Evolutionary conservation across 2,329 filamentous ascomycete genomes (phyloP).

Genomic region (Ophiocordyceps polyrhachis-furcata): DNA sequence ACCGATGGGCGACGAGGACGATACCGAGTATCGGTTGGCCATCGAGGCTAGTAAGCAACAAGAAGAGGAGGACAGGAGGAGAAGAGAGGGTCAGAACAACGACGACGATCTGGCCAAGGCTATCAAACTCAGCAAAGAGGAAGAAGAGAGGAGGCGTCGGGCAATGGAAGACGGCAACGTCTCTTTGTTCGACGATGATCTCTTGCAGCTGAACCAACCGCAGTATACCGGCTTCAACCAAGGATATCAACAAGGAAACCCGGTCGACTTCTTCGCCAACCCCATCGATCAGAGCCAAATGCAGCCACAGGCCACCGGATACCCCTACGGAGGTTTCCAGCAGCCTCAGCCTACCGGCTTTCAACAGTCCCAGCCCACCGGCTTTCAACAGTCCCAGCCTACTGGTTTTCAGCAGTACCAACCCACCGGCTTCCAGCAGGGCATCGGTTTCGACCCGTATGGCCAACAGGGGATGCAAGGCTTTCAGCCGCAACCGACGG

Average conservation of each 20-base stretch:
- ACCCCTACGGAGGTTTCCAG: conserved; percentile 35
- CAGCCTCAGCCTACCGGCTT: conserved; percentile 30
- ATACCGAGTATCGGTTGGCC: conserved; percentile 76
- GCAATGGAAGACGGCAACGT: conserved; percentile 77
- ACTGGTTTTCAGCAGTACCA: conserved; percentile 36
- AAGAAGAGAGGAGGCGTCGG: conserved; percentile 74
- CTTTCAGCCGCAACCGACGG: conserved; percentile 32
- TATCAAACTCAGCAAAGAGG: conserved; percentile 83
- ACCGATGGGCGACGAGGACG: conserved; percentile 53
- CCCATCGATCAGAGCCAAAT: conserved; percentile 61
- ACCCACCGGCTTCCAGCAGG: conserved; percentile 34
- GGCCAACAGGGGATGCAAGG: conserved; percentile 27
- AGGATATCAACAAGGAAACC: conserved; percentile 90
- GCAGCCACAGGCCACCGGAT: conserved; percentile 68
- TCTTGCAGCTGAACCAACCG: conserved; percentile 39
- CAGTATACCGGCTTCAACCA: conserved; percentile 86
- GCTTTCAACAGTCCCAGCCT: conserved; percentile 19
- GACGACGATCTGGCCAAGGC: conserved; percentile 90
- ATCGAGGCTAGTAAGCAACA: conserved; percentile 91
- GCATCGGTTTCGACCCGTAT: conserved; percentile 53
- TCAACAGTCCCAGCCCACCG: conserved; percentile 32
- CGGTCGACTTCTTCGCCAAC: conserved; percentile 95
- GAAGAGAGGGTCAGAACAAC: conserved; percentile 46
- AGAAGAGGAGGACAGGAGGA: conserved; percentile 73
- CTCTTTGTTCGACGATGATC: conserved; percentile 73